Evolutionary conservation across 2,329 filamentous ascomycete species (phyloP).

Genomic region (Stachybotrys chlorohalonatus): DNA sequence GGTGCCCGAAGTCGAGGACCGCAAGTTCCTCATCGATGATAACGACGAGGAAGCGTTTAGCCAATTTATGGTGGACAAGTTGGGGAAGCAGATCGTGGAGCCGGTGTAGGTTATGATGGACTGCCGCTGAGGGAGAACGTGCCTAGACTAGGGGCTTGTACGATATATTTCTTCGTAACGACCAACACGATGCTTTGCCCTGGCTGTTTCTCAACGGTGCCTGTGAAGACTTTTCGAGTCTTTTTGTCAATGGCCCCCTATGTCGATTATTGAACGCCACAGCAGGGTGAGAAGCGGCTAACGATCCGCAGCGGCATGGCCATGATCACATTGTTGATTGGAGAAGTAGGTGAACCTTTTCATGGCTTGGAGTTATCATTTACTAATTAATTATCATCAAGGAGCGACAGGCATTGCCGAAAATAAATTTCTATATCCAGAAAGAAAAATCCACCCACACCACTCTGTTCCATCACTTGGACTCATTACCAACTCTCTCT

Average conservation of each 20-base stretch:
- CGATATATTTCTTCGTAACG: too few species aligned
- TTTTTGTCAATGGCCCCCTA: too few species aligned
- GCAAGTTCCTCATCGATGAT: slow-evolving; percentile 24
- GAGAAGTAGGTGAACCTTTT: background rate
- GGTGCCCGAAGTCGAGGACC: slow-evolving; percentile 26
- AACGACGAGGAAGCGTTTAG: slow-evolving; percentile 34
- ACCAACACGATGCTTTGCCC: too few species aligned
- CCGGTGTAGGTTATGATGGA: slow-evolving; percentile 6
- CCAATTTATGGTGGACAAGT: slow-evolving; percentile 29
- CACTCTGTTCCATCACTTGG: background rate
- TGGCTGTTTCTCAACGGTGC: too few species aligned
- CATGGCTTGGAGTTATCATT: background rate
- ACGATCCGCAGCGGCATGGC: too few species aligned
- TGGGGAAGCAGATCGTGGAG: slow-evolving; percentile 26
- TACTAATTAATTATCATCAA: background rate
- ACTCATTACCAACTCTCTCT: background rate
- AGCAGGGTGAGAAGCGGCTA: too few species aligned
- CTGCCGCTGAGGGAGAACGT: too few species aligned
- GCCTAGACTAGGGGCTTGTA: too few species aligned
- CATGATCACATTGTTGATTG: background rate
- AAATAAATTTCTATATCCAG: background rate
- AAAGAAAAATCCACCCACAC: background rate
- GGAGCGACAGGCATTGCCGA: background rate
- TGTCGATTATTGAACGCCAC: too few species aligned
- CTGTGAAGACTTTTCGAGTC: too few species aligned